Percentiles rank a stretch among this genome's conserved stretches.
These are phyloP conservation scores for Catharanthus roseus DNA, from an alignment of 257 asterid genomes.

Conservation along the genomic window DNA sequence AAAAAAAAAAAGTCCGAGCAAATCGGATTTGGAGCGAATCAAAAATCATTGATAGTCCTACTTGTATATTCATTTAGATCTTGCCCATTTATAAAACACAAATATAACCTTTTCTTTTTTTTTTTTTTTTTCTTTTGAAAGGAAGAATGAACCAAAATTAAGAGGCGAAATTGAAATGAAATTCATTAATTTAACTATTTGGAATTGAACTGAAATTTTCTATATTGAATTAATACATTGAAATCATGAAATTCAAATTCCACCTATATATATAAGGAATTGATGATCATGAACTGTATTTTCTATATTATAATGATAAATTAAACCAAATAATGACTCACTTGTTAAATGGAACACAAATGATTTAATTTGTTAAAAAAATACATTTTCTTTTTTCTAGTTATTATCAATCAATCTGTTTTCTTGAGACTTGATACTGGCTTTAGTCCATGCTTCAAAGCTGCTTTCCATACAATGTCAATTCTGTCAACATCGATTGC, in stretches of 20 bases:
- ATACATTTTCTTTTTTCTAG: not conserved
- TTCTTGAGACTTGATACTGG: slow-evolving; percentile 39
- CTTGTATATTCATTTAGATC: not conserved
- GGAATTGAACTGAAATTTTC: slow-evolving; percentile 1
- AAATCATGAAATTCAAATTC: no score
- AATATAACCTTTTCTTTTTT: no score
- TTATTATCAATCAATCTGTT: slow-evolving; percentile 12
- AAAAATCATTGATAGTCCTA: not conserved
- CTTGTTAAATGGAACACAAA: not conserved
- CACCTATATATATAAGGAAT: no score
- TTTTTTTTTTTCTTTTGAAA: no score
- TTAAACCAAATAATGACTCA: not conserved
- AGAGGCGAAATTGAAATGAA: not conserved
- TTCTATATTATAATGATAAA: slow-evolving; percentile 1
- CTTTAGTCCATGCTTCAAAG: slow-evolving; percentile 70
- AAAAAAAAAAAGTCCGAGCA: no score
- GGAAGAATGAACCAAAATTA: no score
- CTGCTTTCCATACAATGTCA: slow-evolving; percentile 82
- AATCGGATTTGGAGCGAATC: no score
- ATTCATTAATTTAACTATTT: not conserved
- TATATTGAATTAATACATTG: not conserved
- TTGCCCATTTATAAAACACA: slow-evolving; percentile 1
- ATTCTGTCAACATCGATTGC: slow-evolving; percentile 76
- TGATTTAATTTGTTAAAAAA: not conserved
- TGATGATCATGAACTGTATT: not conserved